phyloP scores from a whole-genome alignment of 345 rosid genomes.

The Pistacia atlantica region DNA sequence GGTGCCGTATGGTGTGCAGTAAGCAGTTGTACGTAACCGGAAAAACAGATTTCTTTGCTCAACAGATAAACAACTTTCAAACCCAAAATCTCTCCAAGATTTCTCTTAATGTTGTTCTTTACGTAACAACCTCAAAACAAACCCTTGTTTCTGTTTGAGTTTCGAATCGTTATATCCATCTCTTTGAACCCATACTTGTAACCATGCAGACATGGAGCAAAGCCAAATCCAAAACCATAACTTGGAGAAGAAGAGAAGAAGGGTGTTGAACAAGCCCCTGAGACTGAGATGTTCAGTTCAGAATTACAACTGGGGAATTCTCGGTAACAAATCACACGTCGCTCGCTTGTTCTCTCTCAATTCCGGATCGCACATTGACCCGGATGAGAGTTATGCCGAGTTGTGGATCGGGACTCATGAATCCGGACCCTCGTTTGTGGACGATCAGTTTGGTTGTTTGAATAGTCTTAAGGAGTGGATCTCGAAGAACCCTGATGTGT shows the following conservation, averaged over 20 bases:
- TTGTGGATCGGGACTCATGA: conserved; percentile 70
- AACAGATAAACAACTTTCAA: neutral
- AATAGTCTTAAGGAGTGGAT: conserved; percentile 39
- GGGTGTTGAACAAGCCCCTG: neutral
- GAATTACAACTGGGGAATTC: conserved; percentile 45
- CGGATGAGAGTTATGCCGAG: conserved; percentile 45
- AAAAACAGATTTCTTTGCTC: neutral
- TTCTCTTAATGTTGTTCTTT: neutral
- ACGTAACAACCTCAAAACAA: conserved; percentile 15
- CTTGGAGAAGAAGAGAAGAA: neutral
- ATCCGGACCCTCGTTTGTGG: conserved; percentile 40
- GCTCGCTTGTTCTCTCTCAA: conserved; percentile 35
- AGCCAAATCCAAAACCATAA: neutral
- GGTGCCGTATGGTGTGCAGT: neutral
- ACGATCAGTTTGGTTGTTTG: neutral
- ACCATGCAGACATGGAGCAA: conserved; percentile 11
- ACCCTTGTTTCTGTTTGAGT: neutral
- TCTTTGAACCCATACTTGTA: neutral
- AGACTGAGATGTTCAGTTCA: conserved; percentile 37
- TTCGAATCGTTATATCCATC: neutral
- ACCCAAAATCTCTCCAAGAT: neutral
- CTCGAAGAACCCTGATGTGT: conserved; percentile 30
- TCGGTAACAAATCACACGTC: conserved; percentile 30
- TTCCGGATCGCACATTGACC: conserved; percentile 25
- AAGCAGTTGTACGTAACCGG: conserved; percentile 6